Conservation (phyloP, 2,329 filamentous ascomycete species). For the Cladosporium sp. region DNA sequence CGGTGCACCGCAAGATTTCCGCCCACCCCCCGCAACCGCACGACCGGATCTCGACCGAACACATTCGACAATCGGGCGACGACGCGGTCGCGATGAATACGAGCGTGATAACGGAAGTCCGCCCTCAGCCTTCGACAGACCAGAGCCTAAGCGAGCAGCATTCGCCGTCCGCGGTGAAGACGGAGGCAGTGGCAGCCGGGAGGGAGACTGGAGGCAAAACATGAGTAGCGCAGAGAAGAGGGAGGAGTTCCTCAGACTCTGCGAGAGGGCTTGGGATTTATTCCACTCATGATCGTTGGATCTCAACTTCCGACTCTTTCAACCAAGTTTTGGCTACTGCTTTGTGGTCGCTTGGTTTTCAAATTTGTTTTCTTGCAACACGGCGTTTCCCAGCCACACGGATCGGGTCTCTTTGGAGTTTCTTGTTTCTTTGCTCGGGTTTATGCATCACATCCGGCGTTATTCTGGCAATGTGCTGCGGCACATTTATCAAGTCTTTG, state of each 20-base stretch:
- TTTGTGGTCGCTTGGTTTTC: neutral
- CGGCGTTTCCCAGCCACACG: neutral
- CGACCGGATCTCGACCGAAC: slow-evolving; percentile 29
- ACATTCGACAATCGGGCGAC: slow-evolving; percentile 58
- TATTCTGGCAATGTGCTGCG: neutral
- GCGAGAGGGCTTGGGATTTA: slow-evolving; percentile 89
- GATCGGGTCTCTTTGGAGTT: neutral
- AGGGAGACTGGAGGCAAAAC: slow-evolving; percentile 64
- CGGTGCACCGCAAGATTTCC: slow-evolving; percentile 15
- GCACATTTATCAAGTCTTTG: neutral
- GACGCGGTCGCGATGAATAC: slow-evolving; percentile 83
- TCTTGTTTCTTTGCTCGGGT: neutral
- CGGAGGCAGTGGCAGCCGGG: slow-evolving; percentile 16
- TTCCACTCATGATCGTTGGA: slow-evolving; percentile 70
- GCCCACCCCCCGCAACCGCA: slow-evolving; percentile 13
- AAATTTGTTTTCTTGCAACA: neutral
- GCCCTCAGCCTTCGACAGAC: slow-evolving; percentile 53
- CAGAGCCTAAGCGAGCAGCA: slow-evolving; percentile 55
- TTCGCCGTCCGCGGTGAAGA: slow-evolving; percentile 26
- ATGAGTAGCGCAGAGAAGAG: slow-evolving; percentile 82
- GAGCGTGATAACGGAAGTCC: slow-evolving; percentile 82
- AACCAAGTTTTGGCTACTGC: too few relatives aligned
- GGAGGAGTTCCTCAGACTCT: slow-evolving; percentile 84
- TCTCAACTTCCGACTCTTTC: neutral
- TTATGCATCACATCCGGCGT: slow-evolving; percentile 1